Conservation (phyloP, 352 stramenopile species). For the Pythium coloratum region DNA sequence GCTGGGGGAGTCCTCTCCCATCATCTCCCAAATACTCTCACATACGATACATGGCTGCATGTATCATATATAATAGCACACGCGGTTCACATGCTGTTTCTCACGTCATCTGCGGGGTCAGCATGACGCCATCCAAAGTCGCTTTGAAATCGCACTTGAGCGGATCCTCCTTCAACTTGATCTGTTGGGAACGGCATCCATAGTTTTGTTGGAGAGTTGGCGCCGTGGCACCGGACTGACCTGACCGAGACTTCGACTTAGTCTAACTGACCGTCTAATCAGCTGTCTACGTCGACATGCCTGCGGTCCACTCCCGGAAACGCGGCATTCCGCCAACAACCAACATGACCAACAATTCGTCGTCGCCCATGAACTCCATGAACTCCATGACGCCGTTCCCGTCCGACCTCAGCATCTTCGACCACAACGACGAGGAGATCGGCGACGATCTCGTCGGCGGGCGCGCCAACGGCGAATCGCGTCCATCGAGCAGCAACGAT, state of each 20-base stretch:
- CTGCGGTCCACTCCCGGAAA: not conserved
- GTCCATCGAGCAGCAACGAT: conserved; percentile 8
- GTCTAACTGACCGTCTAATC: not conserved
- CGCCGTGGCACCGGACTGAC: conserved; percentile 9
- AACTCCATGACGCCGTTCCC: conserved; percentile 30
- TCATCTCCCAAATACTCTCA: not conserved
- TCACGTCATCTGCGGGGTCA: conserved; percentile 11
- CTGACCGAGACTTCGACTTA: too few relatives aligned
- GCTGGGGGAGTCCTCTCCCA: not conserved
- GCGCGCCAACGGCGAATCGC: conserved; percentile 9
- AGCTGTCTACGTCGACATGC: not conserved
- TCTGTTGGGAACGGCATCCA: not conserved
- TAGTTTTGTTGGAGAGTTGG: conserved; percentile 12
- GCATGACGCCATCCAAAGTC: conserved; percentile 22
- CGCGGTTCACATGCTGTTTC: conserved; percentile 11
- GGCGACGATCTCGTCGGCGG: conserved; percentile 24
- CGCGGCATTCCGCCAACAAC: not conserved
- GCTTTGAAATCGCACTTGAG: not conserved
- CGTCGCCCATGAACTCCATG: not conserved
- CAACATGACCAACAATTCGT: conserved; percentile 3
- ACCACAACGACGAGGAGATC: conserved; percentile 27
- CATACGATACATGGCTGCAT: not conserved
- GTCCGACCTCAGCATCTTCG: conserved; percentile 43
- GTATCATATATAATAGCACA: conserved; percentile 6
- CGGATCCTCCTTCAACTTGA: conserved; percentile 12